phyloP scores from a whole-genome alignment of 2,329 filamentous ascomycete genomes.

The Mycosphaerella arachidis region DNA sequence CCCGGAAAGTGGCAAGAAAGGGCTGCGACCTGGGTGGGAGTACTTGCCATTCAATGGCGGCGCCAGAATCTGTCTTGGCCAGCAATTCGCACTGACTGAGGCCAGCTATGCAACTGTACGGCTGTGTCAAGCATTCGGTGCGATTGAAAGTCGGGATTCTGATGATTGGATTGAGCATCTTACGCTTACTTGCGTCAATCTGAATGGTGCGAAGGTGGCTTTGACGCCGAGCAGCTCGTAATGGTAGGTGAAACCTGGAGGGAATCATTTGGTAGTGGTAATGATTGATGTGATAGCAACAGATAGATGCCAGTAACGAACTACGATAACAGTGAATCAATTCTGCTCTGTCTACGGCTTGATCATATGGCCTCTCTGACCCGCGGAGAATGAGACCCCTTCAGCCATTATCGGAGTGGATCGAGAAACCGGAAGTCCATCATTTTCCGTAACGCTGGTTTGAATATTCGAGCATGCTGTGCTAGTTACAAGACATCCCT shows the following conservation, averaged over 20 bases:
- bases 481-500: no score
- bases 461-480: no score
- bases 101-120: slow-evolving; percentile 68
- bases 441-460: no score
- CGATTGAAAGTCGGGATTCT: slow-evolving; percentile 30
- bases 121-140: slow-evolving; percentile 66
- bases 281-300: background rate
- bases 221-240: slow-evolving; percentile 19
- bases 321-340: no score
- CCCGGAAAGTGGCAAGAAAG: slow-evolving; percentile 27
- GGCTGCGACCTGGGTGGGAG: slow-evolving; percentile 33
- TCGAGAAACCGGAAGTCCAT: no score
- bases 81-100: slow-evolving; percentile 78
- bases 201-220: slow-evolving; percentile 28
- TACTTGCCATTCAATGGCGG: slow-evolving; percentile 38
- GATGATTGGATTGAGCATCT: slow-evolving; percentile 29
- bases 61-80: slow-evolving; percentile 33
- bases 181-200: slow-evolving; percentile 28
- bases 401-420: no score
- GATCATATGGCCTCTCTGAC: no score
- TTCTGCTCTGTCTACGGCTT: no score
- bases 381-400: no score
- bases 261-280: background rate
- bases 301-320: no score
- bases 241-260: background rate